A percentile compares a stretch with the other conserved stretches of the same genome.
phyloP scores from a whole-genome alignment of 371 early-diverging fungal species.

The Coelomomyces lativittatus region DNA sequence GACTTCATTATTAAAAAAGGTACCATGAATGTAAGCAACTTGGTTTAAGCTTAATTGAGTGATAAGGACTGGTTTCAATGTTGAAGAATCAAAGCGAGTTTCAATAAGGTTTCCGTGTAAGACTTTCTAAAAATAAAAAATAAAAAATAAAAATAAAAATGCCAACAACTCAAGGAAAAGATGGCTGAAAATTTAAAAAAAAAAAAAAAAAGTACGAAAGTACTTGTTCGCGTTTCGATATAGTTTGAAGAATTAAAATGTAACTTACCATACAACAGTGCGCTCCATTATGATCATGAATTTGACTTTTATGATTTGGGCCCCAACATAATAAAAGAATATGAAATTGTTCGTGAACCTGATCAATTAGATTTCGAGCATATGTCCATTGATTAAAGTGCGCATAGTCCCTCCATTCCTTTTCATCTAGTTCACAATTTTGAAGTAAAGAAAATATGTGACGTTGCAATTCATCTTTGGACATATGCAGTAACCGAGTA shows the following conservation, averaged over 20 bases:
- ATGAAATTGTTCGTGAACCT: constrained; percentile 83
- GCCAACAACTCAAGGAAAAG: constrained; percentile 56
- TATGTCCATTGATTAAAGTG: constrained; percentile 57
- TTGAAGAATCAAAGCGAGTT: constrained; percentile 8
- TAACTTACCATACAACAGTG: constrained; percentile 62
- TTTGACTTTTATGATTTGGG: constrained; percentile 56
- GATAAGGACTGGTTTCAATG: constrained; percentile 12
- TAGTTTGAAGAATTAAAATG: not conserved
- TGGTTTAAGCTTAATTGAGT: constrained; percentile 37
- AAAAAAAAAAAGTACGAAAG: too few species aligned
- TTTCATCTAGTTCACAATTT: too few species aligned
- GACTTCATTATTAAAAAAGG: not conserved
- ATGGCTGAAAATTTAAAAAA: constrained; percentile 52
- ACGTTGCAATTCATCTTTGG: too few species aligned
- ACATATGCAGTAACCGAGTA: too few species aligned
- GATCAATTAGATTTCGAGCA: constrained; percentile 72
- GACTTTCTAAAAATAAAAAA: constrained; percentile 42
- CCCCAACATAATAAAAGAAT: constrained; percentile 80
- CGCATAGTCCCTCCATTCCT: constrained; percentile 60
- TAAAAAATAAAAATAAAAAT: too few species aligned
- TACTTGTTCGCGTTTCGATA: not conserved
- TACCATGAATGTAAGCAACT: constrained; percentile 76
- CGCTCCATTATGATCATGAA: constrained; percentile 79
- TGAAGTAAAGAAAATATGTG: too few species aligned
- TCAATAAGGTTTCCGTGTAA: constrained; percentile 6